Conservation (phyloP, 768 basidiomycete genomes). For the Hygrocybe coccinea region DNA sequence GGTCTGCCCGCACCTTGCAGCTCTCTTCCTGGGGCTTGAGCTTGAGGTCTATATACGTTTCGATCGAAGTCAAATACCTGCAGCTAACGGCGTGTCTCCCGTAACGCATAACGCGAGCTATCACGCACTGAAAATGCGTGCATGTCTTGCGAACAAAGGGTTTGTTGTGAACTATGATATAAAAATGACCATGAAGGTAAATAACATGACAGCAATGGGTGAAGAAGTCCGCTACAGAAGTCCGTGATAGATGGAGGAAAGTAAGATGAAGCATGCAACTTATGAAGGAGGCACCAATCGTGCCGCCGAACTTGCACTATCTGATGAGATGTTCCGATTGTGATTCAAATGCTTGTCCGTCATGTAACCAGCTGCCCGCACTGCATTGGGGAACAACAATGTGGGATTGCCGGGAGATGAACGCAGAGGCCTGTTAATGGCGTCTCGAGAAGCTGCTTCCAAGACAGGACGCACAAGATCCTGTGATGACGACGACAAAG, state of each 20-base stretch:
- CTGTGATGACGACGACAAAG: not conserved
- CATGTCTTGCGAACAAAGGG: no score
- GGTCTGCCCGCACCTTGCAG: no score
- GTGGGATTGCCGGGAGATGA: conserved; percentile 22
- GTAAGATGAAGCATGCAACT: not conserved
- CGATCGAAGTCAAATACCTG: not conserved
- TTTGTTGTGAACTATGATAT: no score
- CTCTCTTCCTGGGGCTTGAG: no score
- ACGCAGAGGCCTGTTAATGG: conserved; percentile 2
- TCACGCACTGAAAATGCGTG: not conserved
- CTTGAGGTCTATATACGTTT: no score
- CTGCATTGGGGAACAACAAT: conserved; percentile 34
- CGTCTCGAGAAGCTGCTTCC: conserved; percentile 2
- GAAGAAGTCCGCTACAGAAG: no score
- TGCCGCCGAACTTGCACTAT: not conserved
- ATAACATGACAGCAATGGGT: not conserved
- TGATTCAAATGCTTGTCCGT: not conserved
- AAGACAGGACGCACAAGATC: not conserved
- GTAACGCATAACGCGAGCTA: not conserved
- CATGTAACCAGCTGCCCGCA: conserved; percentile 33
- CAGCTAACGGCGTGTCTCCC: not conserved
- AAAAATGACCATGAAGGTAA: no score
- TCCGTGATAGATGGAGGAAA: no score
- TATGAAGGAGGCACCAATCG: not conserved
- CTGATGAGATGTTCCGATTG: not conserved